Percentiles rank a stretch among this genome's conserved stretches.
Conservation (phyloP, 1,139 yeast species). For the Meyerozyma smithsonii region DNA sequence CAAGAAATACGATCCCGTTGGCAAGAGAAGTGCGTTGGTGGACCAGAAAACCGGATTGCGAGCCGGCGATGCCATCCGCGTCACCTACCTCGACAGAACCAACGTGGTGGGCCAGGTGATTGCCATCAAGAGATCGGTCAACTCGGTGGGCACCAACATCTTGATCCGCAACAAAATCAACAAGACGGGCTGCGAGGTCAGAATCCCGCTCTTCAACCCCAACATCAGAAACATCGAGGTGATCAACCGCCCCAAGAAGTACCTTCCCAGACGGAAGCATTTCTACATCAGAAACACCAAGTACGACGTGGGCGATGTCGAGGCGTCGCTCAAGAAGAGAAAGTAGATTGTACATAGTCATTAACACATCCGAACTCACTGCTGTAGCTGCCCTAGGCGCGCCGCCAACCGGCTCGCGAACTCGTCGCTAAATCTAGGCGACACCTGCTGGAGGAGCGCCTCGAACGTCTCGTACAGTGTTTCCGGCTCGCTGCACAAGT, state of each 20-base stretch:
- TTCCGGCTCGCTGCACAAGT: constrained; percentile 6
- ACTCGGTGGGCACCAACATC: constrained; percentile 65
- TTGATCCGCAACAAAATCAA: constrained; percentile 74
- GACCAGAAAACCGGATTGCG: constrained; percentile 49
- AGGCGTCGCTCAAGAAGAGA: constrained; percentile 35
- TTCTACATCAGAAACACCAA: constrained; percentile 82
- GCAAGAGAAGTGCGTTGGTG: constrained; percentile 64
- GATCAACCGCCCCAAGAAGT: constrained; percentile 64
- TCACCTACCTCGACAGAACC: constrained; percentile 65
- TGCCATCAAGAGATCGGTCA: constrained; percentile 59
- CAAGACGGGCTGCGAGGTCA: constrained; percentile 74
- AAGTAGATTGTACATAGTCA: constrained; percentile 14
- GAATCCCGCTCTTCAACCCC: constrained; percentile 78
- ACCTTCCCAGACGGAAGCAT: constrained; percentile 73
- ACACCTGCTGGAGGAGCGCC: constrained; percentile 12
- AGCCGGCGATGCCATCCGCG: constrained; percentile 79
- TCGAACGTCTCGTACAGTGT: constrained; percentile 18
- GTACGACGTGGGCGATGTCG: constrained; percentile 79
- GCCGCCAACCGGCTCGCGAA: constrained; percentile 7
- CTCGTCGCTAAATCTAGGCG: constrained; percentile 6
- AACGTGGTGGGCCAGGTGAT: constrained; percentile 73
- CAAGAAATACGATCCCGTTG: constrained; percentile 64
- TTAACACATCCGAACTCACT: constrained; percentile 2
- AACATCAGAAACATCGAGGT: constrained; percentile 69
- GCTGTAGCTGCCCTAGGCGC: background rate